phyloP scores from a whole-genome alignment of 768 basidiomycete species.

The Neoboletus subvelutipes region DNA sequence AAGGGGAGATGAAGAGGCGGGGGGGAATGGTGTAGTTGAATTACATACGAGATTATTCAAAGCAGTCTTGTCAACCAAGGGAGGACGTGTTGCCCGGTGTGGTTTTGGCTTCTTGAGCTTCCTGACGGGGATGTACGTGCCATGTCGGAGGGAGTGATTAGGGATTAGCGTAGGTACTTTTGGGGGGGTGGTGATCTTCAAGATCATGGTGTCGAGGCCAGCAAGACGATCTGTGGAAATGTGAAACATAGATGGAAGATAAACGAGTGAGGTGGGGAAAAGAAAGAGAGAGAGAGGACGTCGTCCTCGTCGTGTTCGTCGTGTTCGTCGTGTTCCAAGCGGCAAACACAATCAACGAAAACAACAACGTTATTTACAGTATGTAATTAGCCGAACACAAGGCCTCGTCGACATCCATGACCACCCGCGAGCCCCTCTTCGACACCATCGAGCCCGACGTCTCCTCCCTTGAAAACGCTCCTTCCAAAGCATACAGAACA shows the following conservation, averaged over 20 bases:
- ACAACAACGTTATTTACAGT: not conserved
- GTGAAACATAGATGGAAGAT: conserved; percentile 30
- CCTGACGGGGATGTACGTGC: conserved; percentile 21
- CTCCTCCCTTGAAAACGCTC: conserved; percentile 39
- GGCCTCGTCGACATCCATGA: conserved; percentile 35
- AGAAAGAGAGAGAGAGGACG: not conserved
- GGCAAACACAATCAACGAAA: not conserved
- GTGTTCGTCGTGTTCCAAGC: not conserved
- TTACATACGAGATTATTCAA: conserved; percentile 32
- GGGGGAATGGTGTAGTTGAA: conserved; percentile 1
- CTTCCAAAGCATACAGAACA: conserved; percentile 29
- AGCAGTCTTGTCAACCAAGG: conserved; percentile 35
- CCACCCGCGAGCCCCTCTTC: conserved; percentile 61
- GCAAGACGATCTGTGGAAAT: conserved; percentile 42
- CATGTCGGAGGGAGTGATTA: conserved; percentile 20
- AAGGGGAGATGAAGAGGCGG: conserved; percentile 15
- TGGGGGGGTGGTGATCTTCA: conserved; percentile 32
- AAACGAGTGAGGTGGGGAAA: conserved; percentile 15
- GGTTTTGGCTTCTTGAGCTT: conserved; percentile 24
- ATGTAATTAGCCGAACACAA: conserved; percentile 2
- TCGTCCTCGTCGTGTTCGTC: conserved; percentile 17
- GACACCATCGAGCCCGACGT: conserved; percentile 89
- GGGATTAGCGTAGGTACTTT: conserved; percentile 31
- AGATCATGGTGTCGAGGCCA: conserved; percentile 41
- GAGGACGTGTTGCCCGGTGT: conserved; percentile 25